Evolutionary conservation across 2,329 filamentous ascomycete species (phyloP).

Genomic region (Fusarium citri): DNA sequence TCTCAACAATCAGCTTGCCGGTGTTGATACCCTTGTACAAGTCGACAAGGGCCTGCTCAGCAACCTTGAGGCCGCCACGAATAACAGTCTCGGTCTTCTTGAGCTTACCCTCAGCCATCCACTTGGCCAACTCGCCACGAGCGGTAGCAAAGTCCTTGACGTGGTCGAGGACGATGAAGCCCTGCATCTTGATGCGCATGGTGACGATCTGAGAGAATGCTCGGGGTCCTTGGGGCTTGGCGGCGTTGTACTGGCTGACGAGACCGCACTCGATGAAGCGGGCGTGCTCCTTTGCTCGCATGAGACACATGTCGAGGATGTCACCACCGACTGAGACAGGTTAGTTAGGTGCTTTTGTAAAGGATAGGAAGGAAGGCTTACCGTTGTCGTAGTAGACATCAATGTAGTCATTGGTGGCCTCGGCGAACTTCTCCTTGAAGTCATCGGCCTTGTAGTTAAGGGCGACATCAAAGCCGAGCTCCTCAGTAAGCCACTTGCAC

Average conservation of each 20-base stretch:
- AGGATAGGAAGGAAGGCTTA: constrained; percentile 19
- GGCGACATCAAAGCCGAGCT: constrained; percentile 74
- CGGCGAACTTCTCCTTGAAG: constrained; percentile 70
- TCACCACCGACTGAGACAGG: constrained; percentile 69
- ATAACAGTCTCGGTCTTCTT: constrained; percentile 79
- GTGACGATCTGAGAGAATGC: constrained; percentile 65
- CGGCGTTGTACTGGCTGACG: constrained; percentile 76
- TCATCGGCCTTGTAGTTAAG: constrained; percentile 76
- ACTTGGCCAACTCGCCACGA: constrained; percentile 71
- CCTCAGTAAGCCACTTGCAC: constrained; percentile 71
- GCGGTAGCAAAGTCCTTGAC: constrained; percentile 68
- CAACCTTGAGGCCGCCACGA: constrained; percentile 72
- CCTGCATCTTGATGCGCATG: constrained; percentile 72
- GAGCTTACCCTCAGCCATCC: constrained; percentile 78
- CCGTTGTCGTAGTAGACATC: constrained; percentile 80
- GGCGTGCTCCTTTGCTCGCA: constrained; percentile 70
- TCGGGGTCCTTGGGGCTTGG: constrained; percentile 65
- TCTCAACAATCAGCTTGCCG: constrained; percentile 62
- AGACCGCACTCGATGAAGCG: constrained; percentile 79
- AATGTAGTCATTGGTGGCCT: constrained; percentile 68
- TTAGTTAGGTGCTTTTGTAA: constrained; percentile 7
- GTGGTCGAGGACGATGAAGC: constrained; percentile 81
- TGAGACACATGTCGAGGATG: constrained; percentile 74
- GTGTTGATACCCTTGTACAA: constrained; percentile 78
- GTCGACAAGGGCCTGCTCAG: constrained; percentile 72